A percentile compares a stretch with the other conserved stretches of the same genome.
Evolutionary conservation across 2,329 filamentous ascomycete species (phyloP).

Genomic region (Colletotrichum sp.): DNA sequence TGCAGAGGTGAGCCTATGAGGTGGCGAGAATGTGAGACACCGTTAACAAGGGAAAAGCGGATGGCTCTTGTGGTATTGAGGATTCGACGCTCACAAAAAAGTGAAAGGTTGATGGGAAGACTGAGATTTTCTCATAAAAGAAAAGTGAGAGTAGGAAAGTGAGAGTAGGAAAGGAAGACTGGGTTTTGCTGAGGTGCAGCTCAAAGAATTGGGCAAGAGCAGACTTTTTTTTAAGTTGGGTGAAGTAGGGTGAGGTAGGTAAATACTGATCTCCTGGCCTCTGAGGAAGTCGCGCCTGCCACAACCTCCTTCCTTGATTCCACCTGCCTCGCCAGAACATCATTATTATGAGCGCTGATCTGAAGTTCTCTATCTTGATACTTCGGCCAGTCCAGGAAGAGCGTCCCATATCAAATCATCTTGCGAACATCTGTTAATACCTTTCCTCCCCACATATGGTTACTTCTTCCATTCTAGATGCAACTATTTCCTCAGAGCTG

Average conservation of each 20-base stretch:
- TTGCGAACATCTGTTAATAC: not conserved
- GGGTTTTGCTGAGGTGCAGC: not conserved
- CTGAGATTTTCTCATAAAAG: not conserved
- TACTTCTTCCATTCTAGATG: not conserved
- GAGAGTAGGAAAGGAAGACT: not conserved
- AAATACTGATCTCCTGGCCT: not conserved
- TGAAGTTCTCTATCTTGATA: not conserved
- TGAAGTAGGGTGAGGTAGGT: not conserved
- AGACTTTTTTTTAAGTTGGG: not conserved
- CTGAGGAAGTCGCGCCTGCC: not conserved
- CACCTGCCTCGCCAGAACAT: not conserved
- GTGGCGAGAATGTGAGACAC: not conserved
- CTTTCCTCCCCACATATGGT: rapidly evolving
- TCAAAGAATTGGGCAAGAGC: not conserved
- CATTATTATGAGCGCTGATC: not conserved
- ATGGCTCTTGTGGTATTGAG: rapidly evolving
- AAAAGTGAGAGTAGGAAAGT: not conserved
- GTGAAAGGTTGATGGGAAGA: not conserved
- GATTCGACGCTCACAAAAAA: not conserved
- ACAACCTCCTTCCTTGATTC: not conserved
- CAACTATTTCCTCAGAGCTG: rapidly evolving
- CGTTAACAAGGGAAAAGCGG: not conserved
- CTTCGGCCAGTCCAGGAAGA: not conserved
- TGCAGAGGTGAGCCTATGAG: not conserved
- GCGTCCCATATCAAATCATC: not conserved